phyloP scores from a whole-genome alignment of 306 rosid species.

The Cercis canadensis region DNA sequence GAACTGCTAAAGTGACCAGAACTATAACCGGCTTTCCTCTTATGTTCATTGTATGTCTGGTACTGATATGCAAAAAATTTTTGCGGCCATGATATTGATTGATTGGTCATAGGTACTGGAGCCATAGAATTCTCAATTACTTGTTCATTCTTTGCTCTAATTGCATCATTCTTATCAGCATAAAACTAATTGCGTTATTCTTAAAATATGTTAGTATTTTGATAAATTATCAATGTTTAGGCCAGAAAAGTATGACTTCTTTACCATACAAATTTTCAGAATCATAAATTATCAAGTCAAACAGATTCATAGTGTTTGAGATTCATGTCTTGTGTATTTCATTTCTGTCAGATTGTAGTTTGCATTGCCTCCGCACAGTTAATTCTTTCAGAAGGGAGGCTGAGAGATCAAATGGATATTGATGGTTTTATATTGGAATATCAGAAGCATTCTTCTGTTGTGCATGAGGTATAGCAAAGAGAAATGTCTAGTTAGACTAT shows the following conservation, averaged over 20 bases:
- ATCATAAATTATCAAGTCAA: slow-evolving; percentile 31
- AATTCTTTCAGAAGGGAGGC: slow-evolving; percentile 4
- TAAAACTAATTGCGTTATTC: no score
- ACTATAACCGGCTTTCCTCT: no score
- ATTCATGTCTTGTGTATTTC: slow-evolving; percentile 10
- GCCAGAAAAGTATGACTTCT: no score
- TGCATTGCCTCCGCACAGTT: slow-evolving; percentile 26
- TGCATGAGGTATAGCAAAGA: background rate
- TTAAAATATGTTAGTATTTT: no score
- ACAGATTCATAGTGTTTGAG: slow-evolving; percentile 20
- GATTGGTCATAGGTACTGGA: background rate
- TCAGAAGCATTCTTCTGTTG: background rate
- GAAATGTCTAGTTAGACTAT: slow-evolving; percentile 21
- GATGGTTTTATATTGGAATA: slow-evolving; percentile 1
- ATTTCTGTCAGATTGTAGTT: slow-evolving; percentile 9
- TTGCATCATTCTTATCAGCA: background rate
- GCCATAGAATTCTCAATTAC: background rate
- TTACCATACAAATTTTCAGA: no score
- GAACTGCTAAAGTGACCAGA: no score
- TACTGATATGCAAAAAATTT: no score
- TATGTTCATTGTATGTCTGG: no score
- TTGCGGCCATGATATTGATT: no score
- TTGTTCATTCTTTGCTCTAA: background rate
- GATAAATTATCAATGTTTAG: background rate
- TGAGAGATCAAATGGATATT: slow-evolving; percentile 28